Evolutionary conservation across 140 eudicot genomes (phyloP), one percentile per base, ranked within the genome.

Genomic region (Anethum foeniculum): DNA sequence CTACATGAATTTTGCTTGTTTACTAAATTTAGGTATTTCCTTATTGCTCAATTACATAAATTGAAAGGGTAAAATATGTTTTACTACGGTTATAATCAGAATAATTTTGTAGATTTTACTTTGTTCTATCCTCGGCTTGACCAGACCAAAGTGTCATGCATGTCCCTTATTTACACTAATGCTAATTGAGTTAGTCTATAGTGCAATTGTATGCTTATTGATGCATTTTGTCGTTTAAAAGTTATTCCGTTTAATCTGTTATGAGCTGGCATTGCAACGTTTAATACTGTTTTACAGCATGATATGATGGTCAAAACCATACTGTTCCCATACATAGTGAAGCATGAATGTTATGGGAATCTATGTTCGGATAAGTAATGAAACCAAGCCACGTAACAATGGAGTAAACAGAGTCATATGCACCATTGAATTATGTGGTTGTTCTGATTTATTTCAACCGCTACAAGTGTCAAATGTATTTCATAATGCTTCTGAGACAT

Each of bases 191-290:
- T 74, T 19, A 44, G 58, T 39, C 19, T 16, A n/a, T 14, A 0
- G 21, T 73, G 13, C 77, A 16, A 6, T 19, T 23, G 11, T 4
- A 39, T 74, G 49, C 48, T 36, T 72, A 18, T 2, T 2, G 3
- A 39, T 7, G 32, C 77, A 41, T 12, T 54, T 41, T 9, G 54
- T 72, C 47, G 1, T 43, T 43, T 43, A 43, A 43, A 43, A 43
- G 47, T 43, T 38, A 38, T 38, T n/a, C n/a, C n/a, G n/a, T n/a
- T n/a, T n/a, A n/a, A n/a, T 38, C 4, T 2, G 41, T 38, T 43
- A 43, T 43, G 97, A 86, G 98, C 91, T 12, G 97, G 97, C 79
- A 93, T 91, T 84, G 90, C 97, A 48, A 87, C 98, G 38, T 89
- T 90, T 79, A 96, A 91, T 80, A 87, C 75, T 79, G 87, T 93